Percentiles rank a stretch among this genome's conserved stretches.
Conservation (phyloP, 2,329 filamentous ascomycete species). For the Sclerotinia nivalis region DNA sequence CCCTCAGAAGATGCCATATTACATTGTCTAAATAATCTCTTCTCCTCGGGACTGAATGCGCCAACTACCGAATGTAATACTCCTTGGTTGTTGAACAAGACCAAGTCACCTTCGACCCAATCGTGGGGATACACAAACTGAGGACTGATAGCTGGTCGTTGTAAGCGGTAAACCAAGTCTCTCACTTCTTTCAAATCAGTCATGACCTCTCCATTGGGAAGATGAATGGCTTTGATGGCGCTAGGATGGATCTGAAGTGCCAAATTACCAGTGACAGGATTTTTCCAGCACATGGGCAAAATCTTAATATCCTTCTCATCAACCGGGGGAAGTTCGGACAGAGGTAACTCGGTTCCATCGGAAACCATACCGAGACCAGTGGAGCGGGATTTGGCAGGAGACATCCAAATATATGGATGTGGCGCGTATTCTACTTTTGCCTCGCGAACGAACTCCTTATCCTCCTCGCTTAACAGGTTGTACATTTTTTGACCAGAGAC, state of each 20-base stretch:
- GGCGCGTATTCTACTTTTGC: conserved; percentile 74
- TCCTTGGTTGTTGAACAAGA: conserved; percentile 77
- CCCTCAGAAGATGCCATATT: conserved; percentile 68
- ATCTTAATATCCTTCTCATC: conserved; percentile 68
- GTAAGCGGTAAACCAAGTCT: conserved; percentile 69
- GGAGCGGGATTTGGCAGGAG: conserved; percentile 62
- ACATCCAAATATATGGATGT: conserved; percentile 85
- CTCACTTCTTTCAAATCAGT: conserved; percentile 67
- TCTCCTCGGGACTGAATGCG: conserved; percentile 71
- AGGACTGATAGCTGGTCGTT: conserved; percentile 71
- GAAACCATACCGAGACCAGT: conserved; percentile 72
- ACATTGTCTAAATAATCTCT: conserved; percentile 75
- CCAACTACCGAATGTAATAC: conserved; percentile 75
- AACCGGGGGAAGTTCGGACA: conserved; percentile 62
- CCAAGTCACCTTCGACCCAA: conserved; percentile 75
- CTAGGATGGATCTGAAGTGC: conserved; percentile 75
- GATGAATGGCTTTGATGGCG: conserved; percentile 68
- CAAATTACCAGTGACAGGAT: conserved; percentile 67
- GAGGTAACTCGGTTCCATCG: conserved; percentile 62
- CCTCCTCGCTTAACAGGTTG: conserved; percentile 61
- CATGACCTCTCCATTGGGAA: conserved; percentile 65
- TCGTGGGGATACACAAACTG: conserved; percentile 70
- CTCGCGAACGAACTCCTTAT: conserved; percentile 66
- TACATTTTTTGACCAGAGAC: conserved; percentile 72
- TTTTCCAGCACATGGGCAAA: conserved; percentile 76